Evolutionary conservation across 2,329 filamentous ascomycete species (phyloP).

Genomic region (Diaporthe ilicicola): DNA sequence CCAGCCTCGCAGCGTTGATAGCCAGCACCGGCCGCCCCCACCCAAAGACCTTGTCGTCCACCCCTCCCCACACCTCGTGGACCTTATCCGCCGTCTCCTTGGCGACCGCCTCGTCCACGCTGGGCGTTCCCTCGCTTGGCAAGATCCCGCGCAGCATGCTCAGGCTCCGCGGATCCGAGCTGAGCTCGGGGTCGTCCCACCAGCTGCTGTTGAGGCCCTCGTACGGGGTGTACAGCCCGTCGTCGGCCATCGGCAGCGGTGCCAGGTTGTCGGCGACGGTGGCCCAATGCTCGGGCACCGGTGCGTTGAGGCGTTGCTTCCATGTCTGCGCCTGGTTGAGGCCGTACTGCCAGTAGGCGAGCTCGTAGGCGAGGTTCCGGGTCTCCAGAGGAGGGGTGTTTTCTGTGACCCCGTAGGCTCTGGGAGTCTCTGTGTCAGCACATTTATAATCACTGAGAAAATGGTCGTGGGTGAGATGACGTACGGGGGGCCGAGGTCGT

Average conservation of each 20-base stretch:
- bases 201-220: constrained; percentile 55
- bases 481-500: constrained; percentile 55
- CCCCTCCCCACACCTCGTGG: constrained; percentile 46
- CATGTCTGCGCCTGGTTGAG: constrained; percentile 54
- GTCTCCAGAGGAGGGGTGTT: constrained; percentile 57
- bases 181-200: constrained; percentile 49
- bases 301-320: constrained; percentile 49
- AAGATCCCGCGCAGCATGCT: constrained; percentile 55
- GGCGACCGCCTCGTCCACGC: constrained; percentile 41
- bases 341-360: constrained; percentile 60
- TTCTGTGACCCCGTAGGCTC: constrained; percentile 58
- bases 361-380: constrained; percentile 58
- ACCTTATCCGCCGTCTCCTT: constrained; percentile 50
- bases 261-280: constrained; percentile 53
- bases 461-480: neutral
- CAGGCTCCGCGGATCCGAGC: constrained; percentile 53
- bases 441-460: neutral
- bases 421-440: constrained; percentile 1
- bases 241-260: constrained; percentile 49
- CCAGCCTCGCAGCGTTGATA: constrained; percentile 53
- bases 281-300: constrained; percentile 50
- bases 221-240: constrained; percentile 54
- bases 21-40: constrained; percentile 58
- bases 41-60: constrained; percentile 51
- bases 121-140: constrained; percentile 42